Conservation (phyloP, 179 eudicot species). For the Spergularia azorica region DNA sequence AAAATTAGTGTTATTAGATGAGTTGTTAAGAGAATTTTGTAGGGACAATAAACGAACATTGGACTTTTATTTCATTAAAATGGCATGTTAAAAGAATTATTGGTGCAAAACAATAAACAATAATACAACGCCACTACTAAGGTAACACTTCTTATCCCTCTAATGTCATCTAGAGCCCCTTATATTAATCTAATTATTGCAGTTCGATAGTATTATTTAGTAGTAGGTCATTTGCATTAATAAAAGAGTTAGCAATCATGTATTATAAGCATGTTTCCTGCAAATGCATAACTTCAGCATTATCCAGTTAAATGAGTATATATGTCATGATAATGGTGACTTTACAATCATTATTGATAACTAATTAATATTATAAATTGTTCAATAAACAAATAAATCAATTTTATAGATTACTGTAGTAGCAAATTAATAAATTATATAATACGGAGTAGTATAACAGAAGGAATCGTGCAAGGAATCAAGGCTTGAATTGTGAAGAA, state of each 20-base stretch:
- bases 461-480: slow-evolving; percentile 20
- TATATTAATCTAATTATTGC: not conserved
- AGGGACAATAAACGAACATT: no score
- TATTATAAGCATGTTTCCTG: slow-evolving; percentile 6
- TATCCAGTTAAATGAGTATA: slow-evolving; percentile 12
- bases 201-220: not conserved
- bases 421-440: not conserved
- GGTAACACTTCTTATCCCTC: not conserved
- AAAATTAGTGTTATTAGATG: no score
- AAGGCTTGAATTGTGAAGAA: slow-evolving; percentile 30
- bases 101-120: no score
- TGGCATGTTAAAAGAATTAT: no score
- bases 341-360: slow-evolving; percentile 10
- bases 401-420: not conserved
- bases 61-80: no score
- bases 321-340: not conserved
- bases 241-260: slow-evolving; percentile 3
- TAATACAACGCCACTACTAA: no score
- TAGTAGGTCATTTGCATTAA: not conserved
- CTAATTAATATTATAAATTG: not conserved
- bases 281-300: slow-evolving; percentile 5
- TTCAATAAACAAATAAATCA: no score
- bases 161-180: not conserved
- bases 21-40: no score
- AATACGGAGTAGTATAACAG: not conserved